phyloP scores from a whole-genome alignment of 345 rosid species.

The Brassica rapa region DNA sequence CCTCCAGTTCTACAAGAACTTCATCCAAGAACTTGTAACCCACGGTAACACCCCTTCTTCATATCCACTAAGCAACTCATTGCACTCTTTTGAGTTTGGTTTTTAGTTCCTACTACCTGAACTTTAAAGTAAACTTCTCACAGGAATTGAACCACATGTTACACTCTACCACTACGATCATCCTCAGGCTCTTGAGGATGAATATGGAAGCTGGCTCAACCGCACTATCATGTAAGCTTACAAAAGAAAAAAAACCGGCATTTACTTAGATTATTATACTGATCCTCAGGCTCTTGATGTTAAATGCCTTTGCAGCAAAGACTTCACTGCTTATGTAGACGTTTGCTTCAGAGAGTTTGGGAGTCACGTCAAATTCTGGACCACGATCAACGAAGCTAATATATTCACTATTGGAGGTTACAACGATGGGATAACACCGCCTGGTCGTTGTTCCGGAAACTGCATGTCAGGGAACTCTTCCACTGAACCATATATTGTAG shows the following conservation, averaged over 20 bases:
- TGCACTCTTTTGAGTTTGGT: background rate
- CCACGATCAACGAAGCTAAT: slow-evolving; percentile 8
- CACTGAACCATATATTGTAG: background rate
- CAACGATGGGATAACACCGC: background rate
- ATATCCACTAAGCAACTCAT: background rate
- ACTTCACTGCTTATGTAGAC: background rate
- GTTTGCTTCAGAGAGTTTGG: slow-evolving; percentile 6
- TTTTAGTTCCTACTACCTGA: background rate
- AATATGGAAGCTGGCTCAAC: background rate
- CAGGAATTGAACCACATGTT: slow-evolving; percentile 10
- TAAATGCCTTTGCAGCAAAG: background rate
- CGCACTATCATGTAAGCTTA: background rate
- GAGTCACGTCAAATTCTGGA: background rate
- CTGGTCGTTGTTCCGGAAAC: background rate
- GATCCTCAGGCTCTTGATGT: background rate
- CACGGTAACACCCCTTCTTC: background rate
- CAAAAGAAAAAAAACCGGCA: background rate
- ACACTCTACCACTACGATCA: background rate
- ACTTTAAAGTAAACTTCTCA: background rate
- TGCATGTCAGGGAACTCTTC: background rate
- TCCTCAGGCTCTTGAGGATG: slow-evolving; percentile 1
- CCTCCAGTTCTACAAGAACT: background rate
- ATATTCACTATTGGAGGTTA: background rate
- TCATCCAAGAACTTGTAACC: slow-evolving; percentile 6
- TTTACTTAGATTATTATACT: background rate